Evolutionary conservation across 768 basidiomycete species (phyloP).

Genomic region (Termitomyces sp.): DNA sequence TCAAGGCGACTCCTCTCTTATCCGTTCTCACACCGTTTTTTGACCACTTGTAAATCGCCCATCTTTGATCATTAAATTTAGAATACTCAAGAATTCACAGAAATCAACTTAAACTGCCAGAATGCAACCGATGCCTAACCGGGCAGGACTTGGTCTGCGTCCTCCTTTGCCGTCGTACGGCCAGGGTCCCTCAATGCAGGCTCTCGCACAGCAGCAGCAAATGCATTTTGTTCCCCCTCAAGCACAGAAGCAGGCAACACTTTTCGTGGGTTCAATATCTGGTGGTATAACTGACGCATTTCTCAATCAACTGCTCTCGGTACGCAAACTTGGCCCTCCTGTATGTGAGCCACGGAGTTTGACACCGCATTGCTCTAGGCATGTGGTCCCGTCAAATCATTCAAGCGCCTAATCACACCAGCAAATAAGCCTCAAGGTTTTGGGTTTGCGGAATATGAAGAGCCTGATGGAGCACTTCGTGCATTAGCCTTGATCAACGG

Average conservation of each 20-base stretch:
- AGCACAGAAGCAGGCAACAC: conserved; percentile 61
- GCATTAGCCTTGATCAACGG: conserved; percentile 47
- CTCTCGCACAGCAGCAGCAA: conserved; percentile 84
- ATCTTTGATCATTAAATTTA: background rate
- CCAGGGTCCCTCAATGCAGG: conserved; percentile 88
- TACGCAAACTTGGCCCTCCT: conserved; percentile 30
- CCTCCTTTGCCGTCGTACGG: conserved; percentile 83
- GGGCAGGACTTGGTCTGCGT: conserved; percentile 85
- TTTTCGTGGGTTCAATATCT: conserved; percentile 95
- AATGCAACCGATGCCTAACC: conserved; percentile 69
- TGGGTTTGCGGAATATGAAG: conserved; percentile 95
- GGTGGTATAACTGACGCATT: conserved; percentile 85
- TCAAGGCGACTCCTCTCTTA: background rate
- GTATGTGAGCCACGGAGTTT: background rate
- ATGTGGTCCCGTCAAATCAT: conserved; percentile 83
- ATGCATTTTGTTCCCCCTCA: conserved; percentile 66
- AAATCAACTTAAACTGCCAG: conserved; percentile 12
- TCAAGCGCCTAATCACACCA: conserved; percentile 90
- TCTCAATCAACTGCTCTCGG: conserved; percentile 71
- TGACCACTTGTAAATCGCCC: background rate
- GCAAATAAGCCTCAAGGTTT: conserved; percentile 94
- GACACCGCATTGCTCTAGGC: conserved; percentile 43
- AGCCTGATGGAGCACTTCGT: conserved; percentile 85
- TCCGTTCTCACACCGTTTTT: background rate
- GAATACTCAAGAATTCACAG: background rate